Conservation (phyloP, 495 filamentous ascomycete species). For the Tetracladium setigerum region DNA sequence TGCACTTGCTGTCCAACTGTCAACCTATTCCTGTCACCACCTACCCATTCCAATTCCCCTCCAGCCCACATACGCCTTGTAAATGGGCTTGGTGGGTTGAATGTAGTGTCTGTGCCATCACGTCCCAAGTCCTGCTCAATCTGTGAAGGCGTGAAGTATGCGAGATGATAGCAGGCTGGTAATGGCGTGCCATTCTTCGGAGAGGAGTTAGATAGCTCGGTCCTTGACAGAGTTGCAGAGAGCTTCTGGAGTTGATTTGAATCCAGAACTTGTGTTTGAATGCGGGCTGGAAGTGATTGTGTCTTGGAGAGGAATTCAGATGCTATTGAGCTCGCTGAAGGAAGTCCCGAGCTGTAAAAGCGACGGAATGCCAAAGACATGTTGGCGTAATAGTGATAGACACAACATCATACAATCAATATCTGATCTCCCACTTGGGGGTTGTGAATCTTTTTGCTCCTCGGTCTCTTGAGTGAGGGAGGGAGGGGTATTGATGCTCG, state of each 20-base stretch:
- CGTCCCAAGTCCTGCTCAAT: slow-evolving; percentile 41
- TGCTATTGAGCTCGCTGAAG: slow-evolving; percentile 24
- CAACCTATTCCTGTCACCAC: slow-evolving; percentile 29
- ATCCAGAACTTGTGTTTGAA: slow-evolving; percentile 42
- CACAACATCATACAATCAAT: too few relatives aligned
- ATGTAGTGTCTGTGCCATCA: slow-evolving; percentile 54
- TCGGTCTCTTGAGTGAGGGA: too few relatives aligned
- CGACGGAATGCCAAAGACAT: slow-evolving; percentile 11
- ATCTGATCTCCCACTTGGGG: too few relatives aligned
- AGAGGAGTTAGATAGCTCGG: slow-evolving; percentile 26
- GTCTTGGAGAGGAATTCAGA: slow-evolving; percentile 34
- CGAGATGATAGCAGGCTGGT: slow-evolving; percentile 51
- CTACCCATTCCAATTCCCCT: slow-evolving; percentile 45
- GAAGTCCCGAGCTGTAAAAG: slow-evolving; percentile 11
- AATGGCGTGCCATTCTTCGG: slow-evolving; percentile 32
- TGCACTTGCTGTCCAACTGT: slow-evolving; percentile 44
- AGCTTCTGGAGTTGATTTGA: slow-evolving; percentile 52
- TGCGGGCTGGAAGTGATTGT: slow-evolving; percentile 35
- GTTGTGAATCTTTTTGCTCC: too few relatives aligned
- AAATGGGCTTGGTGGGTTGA: slow-evolving; percentile 51
- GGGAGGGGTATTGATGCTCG: too few relatives aligned
- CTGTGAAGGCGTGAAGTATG: slow-evolving; percentile 51
- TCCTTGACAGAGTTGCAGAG: slow-evolving; percentile 42
- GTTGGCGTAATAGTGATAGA: not conserved
- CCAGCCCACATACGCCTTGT: slow-evolving; percentile 67